phyloP scores from a whole-genome alignment of 2,329 filamentous ascomycete genomes.

The Trichoderma sp. region DNA sequence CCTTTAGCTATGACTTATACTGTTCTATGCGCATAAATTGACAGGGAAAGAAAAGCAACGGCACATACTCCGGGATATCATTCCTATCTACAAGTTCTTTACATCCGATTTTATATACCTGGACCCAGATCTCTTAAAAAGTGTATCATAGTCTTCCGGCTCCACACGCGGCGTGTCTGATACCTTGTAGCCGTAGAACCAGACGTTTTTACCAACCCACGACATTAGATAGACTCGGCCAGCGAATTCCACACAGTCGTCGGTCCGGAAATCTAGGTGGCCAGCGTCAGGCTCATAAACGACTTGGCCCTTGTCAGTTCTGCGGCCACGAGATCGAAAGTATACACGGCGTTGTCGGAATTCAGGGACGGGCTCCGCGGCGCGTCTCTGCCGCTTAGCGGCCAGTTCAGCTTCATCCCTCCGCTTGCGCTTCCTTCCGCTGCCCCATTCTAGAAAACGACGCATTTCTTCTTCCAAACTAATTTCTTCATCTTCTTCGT shows the following conservation, averaged over 20 bases:
- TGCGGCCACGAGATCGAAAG: background rate
- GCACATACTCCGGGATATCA: background rate
- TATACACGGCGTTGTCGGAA: background rate
- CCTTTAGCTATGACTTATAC: background rate
- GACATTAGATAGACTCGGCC: background rate
- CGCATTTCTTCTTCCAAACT: background rate
- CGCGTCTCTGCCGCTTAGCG: no score
- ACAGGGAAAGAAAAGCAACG: background rate
- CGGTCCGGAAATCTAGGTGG: background rate
- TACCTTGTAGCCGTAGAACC: conserved; percentile 1
- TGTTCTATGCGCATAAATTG: background rate
- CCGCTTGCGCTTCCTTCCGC: background rate
- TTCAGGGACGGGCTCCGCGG: no score
- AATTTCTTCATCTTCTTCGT: background rate
- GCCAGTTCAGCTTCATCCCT: no score
- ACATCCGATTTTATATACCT: background rate
- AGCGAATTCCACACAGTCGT: background rate
- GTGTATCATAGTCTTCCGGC: background rate
- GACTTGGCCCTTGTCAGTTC: background rate
- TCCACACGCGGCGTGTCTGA: background rate
- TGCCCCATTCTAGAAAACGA: background rate
- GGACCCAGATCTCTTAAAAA: background rate
- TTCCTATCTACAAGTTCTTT: background rate
- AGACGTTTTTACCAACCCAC: background rate
- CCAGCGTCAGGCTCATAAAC: background rate